Evolutionary conservation across 768 basidiomycete species (phyloP).

Genomic region (Exsudoporus frostii): DNA sequence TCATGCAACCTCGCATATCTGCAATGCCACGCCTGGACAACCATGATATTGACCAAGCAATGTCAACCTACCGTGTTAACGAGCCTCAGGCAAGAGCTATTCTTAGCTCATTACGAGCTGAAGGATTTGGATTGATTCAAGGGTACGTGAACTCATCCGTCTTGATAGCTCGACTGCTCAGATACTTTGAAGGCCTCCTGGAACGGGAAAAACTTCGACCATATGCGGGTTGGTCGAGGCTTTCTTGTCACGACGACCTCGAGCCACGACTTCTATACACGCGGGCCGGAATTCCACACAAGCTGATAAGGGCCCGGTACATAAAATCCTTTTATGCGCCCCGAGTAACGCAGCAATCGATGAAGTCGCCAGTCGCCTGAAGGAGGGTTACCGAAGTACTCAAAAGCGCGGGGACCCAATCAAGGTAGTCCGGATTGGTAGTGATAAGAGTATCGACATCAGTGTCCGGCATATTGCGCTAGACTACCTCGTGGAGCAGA

Average conservation of each 20-base stretch:
- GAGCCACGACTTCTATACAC: slow-evolving; percentile 47
- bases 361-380: slow-evolving; percentile 86
- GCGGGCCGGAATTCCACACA: slow-evolving; percentile 41
- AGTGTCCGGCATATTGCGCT: slow-evolving; percentile 84
- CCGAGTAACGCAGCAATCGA: slow-evolving; percentile 99
- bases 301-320: slow-evolving; percentile 44
- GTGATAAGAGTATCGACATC: slow-evolving; percentile 67
- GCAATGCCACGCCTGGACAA: slow-evolving; percentile 41
- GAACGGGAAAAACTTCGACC: slow-evolving; percentile 98
- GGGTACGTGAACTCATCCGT: slow-evolving; percentile 54
- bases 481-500: slow-evolving; percentile 81
- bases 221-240: slow-evolving; percentile 92
- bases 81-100: slow-evolving; percentile 94
- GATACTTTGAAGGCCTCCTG: slow-evolving; percentile 69
- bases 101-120: slow-evolving; percentile 59
- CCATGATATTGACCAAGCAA: slow-evolving; percentile 58
- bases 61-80: slow-evolving; percentile 74
- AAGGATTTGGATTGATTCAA: slow-evolving; percentile 91
- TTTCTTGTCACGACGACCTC: slow-evolving; percentile 62
- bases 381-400: slow-evolving; percentile 65
- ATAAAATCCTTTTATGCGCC: slow-evolving; percentile 88
- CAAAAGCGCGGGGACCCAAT: slow-evolving; percentile 52
- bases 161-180: not conserved
- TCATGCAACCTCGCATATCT: slow-evolving; percentile 67
- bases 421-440: slow-evolving; percentile 89